These are phyloP conservation scores for Cryptosporidium canis DNA, from an alignment of 169 alveolate genomes.

Conservation along the genomic window DNA sequence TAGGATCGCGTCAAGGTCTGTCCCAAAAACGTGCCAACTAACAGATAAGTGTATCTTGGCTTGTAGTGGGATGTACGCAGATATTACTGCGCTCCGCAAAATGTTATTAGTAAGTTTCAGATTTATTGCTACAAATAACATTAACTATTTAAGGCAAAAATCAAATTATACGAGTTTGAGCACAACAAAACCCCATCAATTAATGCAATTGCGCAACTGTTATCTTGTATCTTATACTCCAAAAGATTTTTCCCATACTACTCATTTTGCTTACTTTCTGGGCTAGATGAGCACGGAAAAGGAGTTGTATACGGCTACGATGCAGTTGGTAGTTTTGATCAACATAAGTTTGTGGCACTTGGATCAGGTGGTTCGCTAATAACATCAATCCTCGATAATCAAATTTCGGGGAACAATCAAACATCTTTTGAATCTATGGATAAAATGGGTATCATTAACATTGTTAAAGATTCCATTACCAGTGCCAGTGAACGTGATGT, in stretches of 20 bases:
- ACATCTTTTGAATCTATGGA: constrained; percentile 39
- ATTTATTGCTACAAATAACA: no score
- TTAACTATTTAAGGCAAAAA: constrained; percentile 81
- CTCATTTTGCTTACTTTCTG: constrained; percentile 90
- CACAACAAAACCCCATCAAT: constrained; percentile 88
- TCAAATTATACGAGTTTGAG: constrained; percentile 84
- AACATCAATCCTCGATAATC: constrained; percentile 88
- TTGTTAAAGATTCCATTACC: constrained; percentile 90
- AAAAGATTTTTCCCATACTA: constrained; percentile 94
- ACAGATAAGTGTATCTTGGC: constrained; percentile 88
- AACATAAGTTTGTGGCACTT: constrained; percentile 87
- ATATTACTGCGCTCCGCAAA: constrained; percentile 87
- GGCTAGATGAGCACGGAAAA: constrained; percentile 86
- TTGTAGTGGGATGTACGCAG: constrained; percentile 95
- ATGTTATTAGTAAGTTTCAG: constrained; percentile 76
- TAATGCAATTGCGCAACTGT: constrained; percentile 88
- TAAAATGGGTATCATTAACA: constrained; percentile 83
- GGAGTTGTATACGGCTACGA: constrained; percentile 92
- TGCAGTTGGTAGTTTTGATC: constrained; percentile 91
- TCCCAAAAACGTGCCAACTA: constrained; percentile 87
- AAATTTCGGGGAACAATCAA: constrained; percentile 67
- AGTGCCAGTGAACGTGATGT: constrained; percentile 94
- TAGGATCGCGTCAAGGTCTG: constrained; percentile 88
- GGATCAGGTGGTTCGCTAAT: constrained; percentile 91
- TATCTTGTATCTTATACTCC: constrained; percentile 89